Base-by-base conservation (phyloP, 2,329 filamentous ascomycete genomes). In the Cryphonectria naterciae region DNA sequence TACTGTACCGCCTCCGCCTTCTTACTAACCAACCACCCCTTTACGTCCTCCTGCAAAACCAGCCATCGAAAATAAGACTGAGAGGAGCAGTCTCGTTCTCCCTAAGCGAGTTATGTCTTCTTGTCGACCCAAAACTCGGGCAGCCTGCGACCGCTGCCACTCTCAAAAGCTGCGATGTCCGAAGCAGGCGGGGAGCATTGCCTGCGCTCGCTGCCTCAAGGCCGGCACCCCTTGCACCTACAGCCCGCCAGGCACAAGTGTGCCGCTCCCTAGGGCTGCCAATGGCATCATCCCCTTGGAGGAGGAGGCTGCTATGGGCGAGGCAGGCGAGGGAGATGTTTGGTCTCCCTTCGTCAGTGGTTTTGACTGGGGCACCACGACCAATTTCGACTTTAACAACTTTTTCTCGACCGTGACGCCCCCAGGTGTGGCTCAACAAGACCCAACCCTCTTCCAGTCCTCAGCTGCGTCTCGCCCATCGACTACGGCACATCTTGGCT, bases 161-260 rank as follows among this genome's bases (percentile, higher is more conserved):
- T 78, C 79, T 25, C 84, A 86, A 54, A 85, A 86, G 75, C 77
- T 85, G 17, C 79, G 80, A 75, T 86, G 84, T 66, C 81, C 81
- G 6, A 84, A 83, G 68, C 77, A 79, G 39, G 70, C 78, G 0
- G 80, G 80, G 0, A 78, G 78, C 39, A 69, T 76, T 7, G 75
- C 75, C 15, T 86, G 84, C 73, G 77, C 78, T 11, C 80, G 83
- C 41, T 86, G 84, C 72, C 73, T 77, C 32, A 85, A 82, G 73
- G 83, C 83, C 32, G 77, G 78, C 41, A 77, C 79, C 2, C 61
- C 76, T 7, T 86, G 83, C 70, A 69, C 82, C 61, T 86, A 83
- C 74, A 85, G 83, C 49, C 83, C 84, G 13, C 68, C 72, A 37
- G 74, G 73, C 46, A 78, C 77, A 19, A 71, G 69, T 4, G 70